Conservation (phyloP, 805 yeast genomes). For the Pichia kluyveri region DNA sequence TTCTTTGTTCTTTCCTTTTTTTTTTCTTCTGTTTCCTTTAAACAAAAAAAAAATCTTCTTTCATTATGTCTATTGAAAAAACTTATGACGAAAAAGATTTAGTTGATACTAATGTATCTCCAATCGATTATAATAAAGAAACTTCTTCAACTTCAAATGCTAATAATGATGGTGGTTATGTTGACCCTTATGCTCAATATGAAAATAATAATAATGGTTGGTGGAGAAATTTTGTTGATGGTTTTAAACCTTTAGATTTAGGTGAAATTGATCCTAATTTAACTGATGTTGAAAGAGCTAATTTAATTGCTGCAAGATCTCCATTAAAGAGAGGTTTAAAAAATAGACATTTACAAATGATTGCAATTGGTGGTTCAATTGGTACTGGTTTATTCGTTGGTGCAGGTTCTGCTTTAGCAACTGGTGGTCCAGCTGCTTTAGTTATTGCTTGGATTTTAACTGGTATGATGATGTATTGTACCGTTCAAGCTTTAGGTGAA, state of each 20-base stretch:
- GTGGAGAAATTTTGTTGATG: constrained; percentile 20
- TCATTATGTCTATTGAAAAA: neutral
- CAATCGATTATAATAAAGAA: constrained; percentile 10
- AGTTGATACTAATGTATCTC: neutral
- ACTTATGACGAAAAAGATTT: neutral
- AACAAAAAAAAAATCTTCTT: neutral
- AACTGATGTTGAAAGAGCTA: constrained; percentile 37
- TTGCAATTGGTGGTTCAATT: constrained; percentile 76
- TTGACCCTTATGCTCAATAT: constrained; percentile 3
- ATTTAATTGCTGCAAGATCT: constrained; percentile 37
- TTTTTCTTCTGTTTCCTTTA: neutral
- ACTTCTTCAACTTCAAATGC: constrained; percentile 20
- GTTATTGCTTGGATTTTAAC: constrained; percentile 51
- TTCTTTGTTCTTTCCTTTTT: neutral
- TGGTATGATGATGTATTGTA: constrained; percentile 52
- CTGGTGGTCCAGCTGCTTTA: constrained; percentile 70
- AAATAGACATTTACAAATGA: constrained; percentile 67
- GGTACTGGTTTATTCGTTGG: constrained; percentile 82
- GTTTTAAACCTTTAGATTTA: constrained; percentile 23
- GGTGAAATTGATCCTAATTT: constrained; percentile 36
- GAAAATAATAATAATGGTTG: constrained; percentile 5
- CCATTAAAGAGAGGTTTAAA: constrained; percentile 45
- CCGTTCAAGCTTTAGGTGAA: constrained; percentile 61
- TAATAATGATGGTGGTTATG: neutral
- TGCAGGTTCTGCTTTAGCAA: constrained; percentile 49